These are phyloP conservation scores for Cladosporium sp. DNA, from an alignment of 2,329 filamentous ascomycete species.

Conservation along the genomic window DNA sequence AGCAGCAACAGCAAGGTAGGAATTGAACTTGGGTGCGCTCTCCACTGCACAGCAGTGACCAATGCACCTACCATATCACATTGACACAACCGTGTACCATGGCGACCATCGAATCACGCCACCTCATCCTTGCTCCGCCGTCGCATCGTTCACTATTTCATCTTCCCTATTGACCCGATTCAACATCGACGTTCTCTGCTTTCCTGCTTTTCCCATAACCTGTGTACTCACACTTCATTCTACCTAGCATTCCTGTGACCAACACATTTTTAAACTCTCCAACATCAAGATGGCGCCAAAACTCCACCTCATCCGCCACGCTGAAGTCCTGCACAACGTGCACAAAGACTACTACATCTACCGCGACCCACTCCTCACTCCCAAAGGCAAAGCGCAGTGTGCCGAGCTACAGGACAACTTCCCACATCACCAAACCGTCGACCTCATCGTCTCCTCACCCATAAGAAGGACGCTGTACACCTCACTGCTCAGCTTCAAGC, in stretches of 20 bases:
- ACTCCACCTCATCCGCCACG: conserved; percentile 68
- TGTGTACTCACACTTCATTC: neutral
- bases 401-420: conserved; percentile 58
- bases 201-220: neutral
- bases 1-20: neutral
- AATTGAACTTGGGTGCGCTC: neutral
- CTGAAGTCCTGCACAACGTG: conserved; percentile 76
- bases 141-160: neutral
- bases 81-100: neutral
- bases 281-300: conserved; percentile 39
- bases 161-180: neutral
- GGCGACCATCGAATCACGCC: too few relatives aligned
- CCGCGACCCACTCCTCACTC: conserved; percentile 74
- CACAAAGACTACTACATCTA: conserved; percentile 63
- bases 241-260: neutral
- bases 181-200: neutral
- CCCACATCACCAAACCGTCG: conserved; percentile 60
- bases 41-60: neutral
- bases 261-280: neutral
- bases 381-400: conserved; percentile 73
- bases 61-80: neutral
- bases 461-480: conserved; percentile 79
- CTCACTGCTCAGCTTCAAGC: conserved; percentile 64
- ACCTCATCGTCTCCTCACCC: conserved; percentile 72
- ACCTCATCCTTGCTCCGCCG: neutral